Base-by-base conservation (phyloP, 2,329 filamentous ascomycete species). In the Pseudocercospora fijiensis region DNA sequence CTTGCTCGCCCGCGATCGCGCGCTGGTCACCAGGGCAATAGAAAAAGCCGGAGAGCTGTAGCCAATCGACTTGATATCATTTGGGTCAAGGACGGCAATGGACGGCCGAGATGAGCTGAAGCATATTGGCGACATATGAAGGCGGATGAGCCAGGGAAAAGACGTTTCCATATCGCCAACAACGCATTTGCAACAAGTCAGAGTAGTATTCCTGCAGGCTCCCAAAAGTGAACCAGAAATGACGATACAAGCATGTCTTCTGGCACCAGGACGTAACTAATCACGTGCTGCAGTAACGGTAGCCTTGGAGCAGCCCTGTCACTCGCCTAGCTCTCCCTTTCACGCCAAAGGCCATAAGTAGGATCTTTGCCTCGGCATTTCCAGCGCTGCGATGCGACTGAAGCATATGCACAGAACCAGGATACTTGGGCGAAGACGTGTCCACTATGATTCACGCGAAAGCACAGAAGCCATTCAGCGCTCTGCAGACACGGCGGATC, bases 361-460 rank as follows among this genome's bases (percentile, higher is more conserved):
- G n/a, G n/a, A n/a, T 82, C 65, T 79, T 77, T 65, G 80, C 79
- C 1, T 80, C 80, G 0, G 75, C 77, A 62, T 65, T 26, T 58
- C 59, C 13, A 53, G 58, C 20, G 60, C 61, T 22, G 45, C 37
- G 4, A 64, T 58, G 6, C 37, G 4, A 64, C 62, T 3, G 62
- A 64, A 30, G 58, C 51, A 37, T 64, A 64, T 33, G 62, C 62
- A n/a, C 51, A 60, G 13, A 37, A 60, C 28, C 37, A 59, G 24
- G 24, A 56, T 10, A 49, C n/a, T 18, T 70, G 69, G 69, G 69
- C 69, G 4, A 55, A 62, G 55, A 33, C 30, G 30, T 11, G 13
- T 33, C 30, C 13, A 33, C 13, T 33, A 33, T 11, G 10, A 33
- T 33, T 33, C 30, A 11, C 30, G 30, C 30, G 30, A 33, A 33